A percentile compares a stretch with the other conserved stretches of the same genome.
Evolutionary conservation across 352 stramenopile genomes (phyloP).

Genomic region (Globisporangium takayamanum): DNA sequence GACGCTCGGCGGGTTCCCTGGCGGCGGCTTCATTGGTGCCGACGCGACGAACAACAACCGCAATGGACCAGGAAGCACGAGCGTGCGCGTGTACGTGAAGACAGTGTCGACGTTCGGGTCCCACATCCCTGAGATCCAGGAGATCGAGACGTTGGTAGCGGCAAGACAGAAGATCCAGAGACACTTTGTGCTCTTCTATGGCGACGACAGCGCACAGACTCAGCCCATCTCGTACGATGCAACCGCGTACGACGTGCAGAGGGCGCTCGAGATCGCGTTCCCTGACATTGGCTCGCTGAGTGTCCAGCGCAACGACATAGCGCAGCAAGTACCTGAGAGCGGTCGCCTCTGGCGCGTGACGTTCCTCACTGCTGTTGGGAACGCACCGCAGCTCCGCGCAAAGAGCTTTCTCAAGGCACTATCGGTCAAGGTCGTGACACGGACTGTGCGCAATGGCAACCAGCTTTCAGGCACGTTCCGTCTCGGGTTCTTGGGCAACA

Average conservation of each 20-base stretch:
- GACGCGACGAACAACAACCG: constrained; percentile 88
- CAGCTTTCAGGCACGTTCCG: constrained; percentile 82
- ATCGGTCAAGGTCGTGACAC: constrained; percentile 53
- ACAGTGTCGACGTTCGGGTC: constrained; percentile 87
- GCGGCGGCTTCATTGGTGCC: constrained; percentile 79
- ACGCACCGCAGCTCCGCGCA: constrained; percentile 66
- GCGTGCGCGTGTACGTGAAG: constrained; percentile 87
- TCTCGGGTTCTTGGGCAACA: constrained; percentile 59
- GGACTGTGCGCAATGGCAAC: constrained; percentile 81
- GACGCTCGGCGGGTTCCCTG: constrained; percentile 91
- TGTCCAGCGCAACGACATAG: constrained; percentile 45
- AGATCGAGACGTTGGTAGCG: constrained; percentile 75
- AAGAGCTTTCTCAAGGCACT: constrained; percentile 73
- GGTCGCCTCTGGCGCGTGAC: constrained; percentile 87
- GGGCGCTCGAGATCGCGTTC: constrained; percentile 46
- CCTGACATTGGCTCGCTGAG: constrained; percentile 38
- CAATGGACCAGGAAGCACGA: constrained; percentile 91
- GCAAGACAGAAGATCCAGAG: constrained; percentile 86
- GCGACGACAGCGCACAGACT: constrained; percentile 14
- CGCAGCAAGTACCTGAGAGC: constrained; percentile 54
- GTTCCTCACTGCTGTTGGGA: constrained; percentile 81
- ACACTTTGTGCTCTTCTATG: constrained; percentile 51
- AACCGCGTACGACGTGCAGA: constrained; percentile 46
- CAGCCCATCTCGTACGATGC: constrained; percentile 73
- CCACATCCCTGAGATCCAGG: constrained; percentile 88